Conservation (phyloP, 441 rosid genomes). For the Gossypium trilobum region DNA sequence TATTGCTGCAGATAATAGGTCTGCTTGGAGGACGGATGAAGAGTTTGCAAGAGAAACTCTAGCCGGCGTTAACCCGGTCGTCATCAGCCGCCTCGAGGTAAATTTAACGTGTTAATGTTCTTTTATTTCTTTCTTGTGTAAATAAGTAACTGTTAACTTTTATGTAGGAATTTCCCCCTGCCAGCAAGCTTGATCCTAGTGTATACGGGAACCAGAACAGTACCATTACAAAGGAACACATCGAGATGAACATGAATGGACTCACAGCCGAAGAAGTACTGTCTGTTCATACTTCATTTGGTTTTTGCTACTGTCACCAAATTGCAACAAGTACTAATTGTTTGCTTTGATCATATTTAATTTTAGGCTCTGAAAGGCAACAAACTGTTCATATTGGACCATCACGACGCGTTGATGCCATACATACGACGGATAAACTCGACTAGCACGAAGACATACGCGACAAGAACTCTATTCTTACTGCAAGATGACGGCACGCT, state of each 20-base stretch:
- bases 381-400: conserved; percentile 60
- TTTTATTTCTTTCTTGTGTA: not conserved
- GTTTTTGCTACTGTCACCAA: not conserved
- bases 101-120: not conserved
- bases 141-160: not conserved
- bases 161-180: conserved; percentile 3
- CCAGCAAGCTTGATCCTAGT: conserved; percentile 44
- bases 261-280: conserved; percentile 50
- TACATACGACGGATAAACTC: conserved; percentile 58
- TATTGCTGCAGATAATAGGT: conserved; percentile 37
- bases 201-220: conserved; percentile 60
- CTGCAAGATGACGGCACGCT: conserved; percentile 60
- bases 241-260: conserved; percentile 51
- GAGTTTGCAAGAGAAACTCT: conserved; percentile 78
- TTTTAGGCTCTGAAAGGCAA: conserved; percentile 51
- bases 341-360: not conserved
- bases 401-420: conserved; percentile 68
- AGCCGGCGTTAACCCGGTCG: conserved; percentile 70
- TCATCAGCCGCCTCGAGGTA: conserved; percentile 43
- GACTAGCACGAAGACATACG: conserved; percentile 61
- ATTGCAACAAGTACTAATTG: not conserved
- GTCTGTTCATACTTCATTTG: not conserved
- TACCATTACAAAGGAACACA: conserved; percentile 40
- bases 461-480: conserved; percentile 64
- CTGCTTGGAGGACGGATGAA: conserved; percentile 82